Evolutionary conservation across 2,329 filamentous ascomycete genomes (phyloP).

Genomic region (Phaeosphaeriaceae sp.): DNA sequence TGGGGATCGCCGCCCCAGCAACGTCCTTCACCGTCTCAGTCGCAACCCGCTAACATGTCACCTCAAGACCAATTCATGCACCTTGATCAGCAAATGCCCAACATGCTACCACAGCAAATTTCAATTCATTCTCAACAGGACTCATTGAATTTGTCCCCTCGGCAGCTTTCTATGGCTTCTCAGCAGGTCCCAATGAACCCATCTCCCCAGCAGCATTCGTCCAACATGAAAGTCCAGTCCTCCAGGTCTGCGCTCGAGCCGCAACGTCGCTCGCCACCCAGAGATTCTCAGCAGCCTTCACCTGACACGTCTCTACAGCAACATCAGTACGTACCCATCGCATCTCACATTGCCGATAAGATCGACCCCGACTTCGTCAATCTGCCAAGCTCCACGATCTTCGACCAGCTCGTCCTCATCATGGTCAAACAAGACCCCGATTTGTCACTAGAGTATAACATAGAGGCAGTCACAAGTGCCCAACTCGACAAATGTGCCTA

Average conservation of each 20-base stretch:
- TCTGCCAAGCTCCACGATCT: background rate
- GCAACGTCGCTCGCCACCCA: background rate
- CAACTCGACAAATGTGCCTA: constrained; percentile 5
- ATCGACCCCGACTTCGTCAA: background rate
- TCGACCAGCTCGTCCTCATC: background rate
- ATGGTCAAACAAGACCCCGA: background rate
- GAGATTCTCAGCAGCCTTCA: background rate
- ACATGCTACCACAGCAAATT: no score
- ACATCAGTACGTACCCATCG: background rate
- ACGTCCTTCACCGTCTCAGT: no score
- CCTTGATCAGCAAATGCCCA: no score
- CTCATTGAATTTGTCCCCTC: no score
- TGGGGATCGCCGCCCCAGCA: no score
- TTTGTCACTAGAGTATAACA: background rate
- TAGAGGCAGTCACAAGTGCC: background rate
- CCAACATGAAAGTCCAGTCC: background rate
- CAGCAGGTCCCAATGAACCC: no score
- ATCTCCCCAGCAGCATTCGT: background rate
- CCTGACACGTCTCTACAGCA: background rate
- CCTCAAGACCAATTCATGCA: no score
- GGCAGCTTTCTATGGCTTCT: no score
- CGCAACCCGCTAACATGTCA: no score
- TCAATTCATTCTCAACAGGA: no score
- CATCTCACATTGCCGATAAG: background rate
- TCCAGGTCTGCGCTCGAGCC: background rate